Percentiles rank a stretch among this genome's conserved stretches.
Conservation (phyloP, 768 basidiomycete genomes). For the Hemileccinum rubropunctum region DNA sequence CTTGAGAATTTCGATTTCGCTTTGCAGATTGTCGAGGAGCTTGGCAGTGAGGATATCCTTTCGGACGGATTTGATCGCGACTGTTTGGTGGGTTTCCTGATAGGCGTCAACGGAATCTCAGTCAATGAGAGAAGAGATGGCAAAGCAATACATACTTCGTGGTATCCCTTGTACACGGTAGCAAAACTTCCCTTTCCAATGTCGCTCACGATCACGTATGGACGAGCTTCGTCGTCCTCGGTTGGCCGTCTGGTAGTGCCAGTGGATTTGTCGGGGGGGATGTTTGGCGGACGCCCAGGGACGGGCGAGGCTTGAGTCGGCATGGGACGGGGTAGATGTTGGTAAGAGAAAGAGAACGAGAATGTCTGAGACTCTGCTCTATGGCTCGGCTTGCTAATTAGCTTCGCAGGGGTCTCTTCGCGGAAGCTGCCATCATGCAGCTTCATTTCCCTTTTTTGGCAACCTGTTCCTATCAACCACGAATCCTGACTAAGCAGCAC, state of each 20-base stretch:
- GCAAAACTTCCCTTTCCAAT: slow-evolving; percentile 95
- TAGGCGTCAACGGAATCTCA: slow-evolving; percentile 2
- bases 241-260: slow-evolving; percentile 25
- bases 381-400: slow-evolving; percentile 22
- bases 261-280: slow-evolving; percentile 29
- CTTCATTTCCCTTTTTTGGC: slow-evolving; percentile 22
- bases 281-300: slow-evolving; percentile 20
- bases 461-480: slow-evolving; percentile 24
- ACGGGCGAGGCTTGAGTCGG: slow-evolving; percentile 16
- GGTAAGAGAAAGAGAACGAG: slow-evolving; percentile 13
- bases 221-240: slow-evolving; percentile 71
- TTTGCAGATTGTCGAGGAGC: slow-evolving; percentile 95
- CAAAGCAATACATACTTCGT: slow-evolving; percentile 57
- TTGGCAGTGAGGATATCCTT: slow-evolving; percentile 85
- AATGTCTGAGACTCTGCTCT: background rate
- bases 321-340: slow-evolving; percentile 15
- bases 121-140: background rate
- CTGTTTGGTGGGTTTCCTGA: slow-evolving; percentile 72
- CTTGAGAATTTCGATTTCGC: slow-evolving; percentile 96
- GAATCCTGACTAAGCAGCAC: slow-evolving; percentile 15
- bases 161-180: slow-evolving; percentile 92
- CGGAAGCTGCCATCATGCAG: slow-evolving; percentile 18
- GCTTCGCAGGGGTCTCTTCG: slow-evolving; percentile 23
- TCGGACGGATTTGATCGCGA: slow-evolving; percentile 95
- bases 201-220: slow-evolving; percentile 73